Percentiles rank a stretch among this genome's conserved stretches.
phyloP scores from a whole-genome alignment of 176 grass and related monocot genomes.

The Calamus simplicifolius region DNA sequence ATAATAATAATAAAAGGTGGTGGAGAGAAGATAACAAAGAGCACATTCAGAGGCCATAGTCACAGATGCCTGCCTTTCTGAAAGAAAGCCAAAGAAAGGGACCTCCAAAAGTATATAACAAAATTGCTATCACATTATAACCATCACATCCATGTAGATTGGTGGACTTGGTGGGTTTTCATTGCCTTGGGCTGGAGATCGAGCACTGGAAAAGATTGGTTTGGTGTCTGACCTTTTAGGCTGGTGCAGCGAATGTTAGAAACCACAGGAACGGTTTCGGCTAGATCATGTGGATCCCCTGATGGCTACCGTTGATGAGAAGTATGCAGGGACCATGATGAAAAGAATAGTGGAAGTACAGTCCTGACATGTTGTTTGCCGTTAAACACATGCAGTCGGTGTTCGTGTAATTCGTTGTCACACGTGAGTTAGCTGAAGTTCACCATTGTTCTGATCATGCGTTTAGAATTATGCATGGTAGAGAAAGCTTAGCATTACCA shows the following conservation, averaged over 20 bases:
- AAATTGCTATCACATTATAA: background rate
- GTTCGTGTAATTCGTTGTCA: too few species aligned
- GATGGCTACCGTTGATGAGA: conserved; percentile 6
- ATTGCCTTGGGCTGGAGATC: background rate
- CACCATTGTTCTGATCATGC: too few species aligned
- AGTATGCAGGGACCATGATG: background rate
- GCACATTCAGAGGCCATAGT: background rate
- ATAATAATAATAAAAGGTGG: background rate
- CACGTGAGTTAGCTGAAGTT: too few species aligned
- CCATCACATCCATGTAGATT: conserved; percentile 6
- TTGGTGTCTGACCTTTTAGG: conserved; percentile 6
- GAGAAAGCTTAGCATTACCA: too few species aligned
- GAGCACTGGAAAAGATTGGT: conserved; percentile 5
- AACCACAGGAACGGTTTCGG: too few species aligned
- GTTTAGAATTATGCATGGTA: too few species aligned
- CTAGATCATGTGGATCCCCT: background rate
- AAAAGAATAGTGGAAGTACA: background rate
- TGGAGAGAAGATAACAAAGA: conserved; percentile 1
- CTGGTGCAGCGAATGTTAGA: background rate
- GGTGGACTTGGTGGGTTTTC: too few species aligned
- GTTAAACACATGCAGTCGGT: background rate
- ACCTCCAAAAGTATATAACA: background rate
- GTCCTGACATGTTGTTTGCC: background rate
- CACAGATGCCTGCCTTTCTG: conserved; percentile 3
- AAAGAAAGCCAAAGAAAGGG: conserved; percentile 6